Conservation (phyloP, 225 moss, liverwort and hornwort species). For the Thuidium tamariscinum region DNA sequence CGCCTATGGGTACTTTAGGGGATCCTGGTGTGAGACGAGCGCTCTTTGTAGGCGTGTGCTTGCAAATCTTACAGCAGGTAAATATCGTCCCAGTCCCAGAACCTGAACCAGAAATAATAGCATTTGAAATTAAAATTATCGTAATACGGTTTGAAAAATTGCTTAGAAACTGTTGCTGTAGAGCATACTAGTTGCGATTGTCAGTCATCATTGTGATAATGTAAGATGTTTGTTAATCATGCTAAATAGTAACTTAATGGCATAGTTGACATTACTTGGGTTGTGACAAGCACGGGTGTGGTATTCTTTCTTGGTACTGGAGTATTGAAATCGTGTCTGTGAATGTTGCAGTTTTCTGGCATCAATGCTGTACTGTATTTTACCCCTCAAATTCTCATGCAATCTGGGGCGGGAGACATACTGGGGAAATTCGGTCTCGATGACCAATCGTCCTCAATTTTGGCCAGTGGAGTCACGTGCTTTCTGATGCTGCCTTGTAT, state of each 20-base stretch:
- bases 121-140: background rate
- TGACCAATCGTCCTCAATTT: slow-evolving; percentile 68
- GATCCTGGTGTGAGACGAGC: slow-evolving; percentile 83
- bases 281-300: background rate
- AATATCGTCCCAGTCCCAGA: background rate
- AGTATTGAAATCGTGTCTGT: background rate
- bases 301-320: background rate
- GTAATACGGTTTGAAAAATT: background rate
- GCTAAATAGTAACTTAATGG: background rate
- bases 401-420: slow-evolving; percentile 83
- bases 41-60: slow-evolving; percentile 64
- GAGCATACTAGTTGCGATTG: background rate
- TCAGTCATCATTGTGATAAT: background rate
- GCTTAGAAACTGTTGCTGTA: background rate
- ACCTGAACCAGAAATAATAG: background rate
- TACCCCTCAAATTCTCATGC: slow-evolving; percentile 92
- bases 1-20: slow-evolving; percentile 58
- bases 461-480: slow-evolving; percentile 85
- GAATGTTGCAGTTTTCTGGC: slow-evolving; percentile 64
- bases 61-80: slow-evolving; percentile 92
- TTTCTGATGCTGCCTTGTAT: slow-evolving; percentile 95
- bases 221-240: background rate
- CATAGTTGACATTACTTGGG: background rate
- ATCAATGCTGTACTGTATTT: slow-evolving; percentile 94
- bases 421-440: slow-evolving; percentile 57